Conservation (phyloP, 164 flowering plant genomes). For the Hamamelis virginiana region DNA sequence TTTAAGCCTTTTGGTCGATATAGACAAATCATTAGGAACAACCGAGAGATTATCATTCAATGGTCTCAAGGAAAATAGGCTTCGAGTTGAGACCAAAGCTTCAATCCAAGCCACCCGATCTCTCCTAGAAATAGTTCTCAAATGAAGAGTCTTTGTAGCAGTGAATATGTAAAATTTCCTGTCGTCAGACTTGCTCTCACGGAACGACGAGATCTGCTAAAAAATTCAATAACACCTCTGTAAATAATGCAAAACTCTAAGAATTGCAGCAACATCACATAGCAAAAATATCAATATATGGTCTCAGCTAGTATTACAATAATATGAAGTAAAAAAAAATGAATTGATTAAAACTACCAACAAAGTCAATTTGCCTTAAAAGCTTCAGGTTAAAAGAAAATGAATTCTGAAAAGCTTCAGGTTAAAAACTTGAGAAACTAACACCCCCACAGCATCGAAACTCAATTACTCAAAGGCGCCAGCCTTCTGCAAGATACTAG, state of each 20-base stretch:
- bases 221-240: background rate
- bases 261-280: no score
- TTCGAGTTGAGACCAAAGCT: slow-evolving; percentile 66
- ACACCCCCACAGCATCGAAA: background rate
- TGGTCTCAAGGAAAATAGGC: slow-evolving; percentile 42
- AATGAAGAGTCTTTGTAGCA: slow-evolving; percentile 88
- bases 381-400: background rate
- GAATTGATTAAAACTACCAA: no score
- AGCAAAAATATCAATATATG: no score
- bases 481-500: no score
- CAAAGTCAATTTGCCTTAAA: background rate
- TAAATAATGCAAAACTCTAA: background rate
- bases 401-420: background rate
- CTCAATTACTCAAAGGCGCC: no score
- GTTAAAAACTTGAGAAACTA: background rate
- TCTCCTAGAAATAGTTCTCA: slow-evolving; percentile 62
- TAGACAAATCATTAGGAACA: slow-evolving; percentile 46
- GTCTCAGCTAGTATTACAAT: no score
- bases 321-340: no score
- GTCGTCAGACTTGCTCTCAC: slow-evolving; percentile 87
- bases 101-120: slow-evolving; percentile 84
- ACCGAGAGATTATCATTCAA: slow-evolving; percentile 41
- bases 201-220: slow-evolving; percentile 67
- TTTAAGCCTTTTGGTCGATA: slow-evolving; percentile 73
- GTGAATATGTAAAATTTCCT: slow-evolving; percentile 84